Evolutionary conservation across 106 monocot species (phyloP).

Genomic region (Apostasia ramifera): DNA sequence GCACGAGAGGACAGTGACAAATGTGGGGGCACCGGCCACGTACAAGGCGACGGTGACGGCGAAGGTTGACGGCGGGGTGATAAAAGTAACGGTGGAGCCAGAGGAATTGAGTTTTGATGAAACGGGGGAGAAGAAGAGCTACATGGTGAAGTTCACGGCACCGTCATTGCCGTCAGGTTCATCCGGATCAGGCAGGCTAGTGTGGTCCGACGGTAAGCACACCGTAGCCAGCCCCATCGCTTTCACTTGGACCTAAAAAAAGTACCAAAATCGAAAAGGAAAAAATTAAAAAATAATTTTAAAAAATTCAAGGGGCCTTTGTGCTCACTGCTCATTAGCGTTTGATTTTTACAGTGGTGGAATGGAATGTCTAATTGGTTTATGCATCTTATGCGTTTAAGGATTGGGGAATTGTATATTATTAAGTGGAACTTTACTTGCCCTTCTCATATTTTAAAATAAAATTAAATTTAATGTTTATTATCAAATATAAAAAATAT

Average conservation of each 20-base stretch:
- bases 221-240: constrained; percentile 74
- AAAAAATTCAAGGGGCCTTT: no score
- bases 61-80: constrained; percentile 19
- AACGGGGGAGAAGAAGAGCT: constrained; percentile 65
- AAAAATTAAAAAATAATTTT: no score
- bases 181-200: constrained; percentile 47
- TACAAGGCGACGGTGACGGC: constrained; percentile 37
- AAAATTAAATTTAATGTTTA: no score
- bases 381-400: no score
- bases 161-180: constrained; percentile 64
- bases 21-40: constrained; percentile 40
- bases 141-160: constrained; percentile 61
- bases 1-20: constrained; percentile 48
- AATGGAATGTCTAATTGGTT: no score
- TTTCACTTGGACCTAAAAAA: constrained; percentile 63
- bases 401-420: no score
- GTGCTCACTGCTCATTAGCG: no score
- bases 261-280: no score
- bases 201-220: constrained; percentile 77
- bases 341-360: no score
- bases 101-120: constrained; percentile 43
- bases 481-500: no score
- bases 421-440: no score
- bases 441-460: no score
- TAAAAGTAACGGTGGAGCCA: constrained; percentile 59